Evolutionary conservation across 2,329 filamentous ascomycete species (phyloP).

Genomic region (Sporothrix protearum): DNA sequence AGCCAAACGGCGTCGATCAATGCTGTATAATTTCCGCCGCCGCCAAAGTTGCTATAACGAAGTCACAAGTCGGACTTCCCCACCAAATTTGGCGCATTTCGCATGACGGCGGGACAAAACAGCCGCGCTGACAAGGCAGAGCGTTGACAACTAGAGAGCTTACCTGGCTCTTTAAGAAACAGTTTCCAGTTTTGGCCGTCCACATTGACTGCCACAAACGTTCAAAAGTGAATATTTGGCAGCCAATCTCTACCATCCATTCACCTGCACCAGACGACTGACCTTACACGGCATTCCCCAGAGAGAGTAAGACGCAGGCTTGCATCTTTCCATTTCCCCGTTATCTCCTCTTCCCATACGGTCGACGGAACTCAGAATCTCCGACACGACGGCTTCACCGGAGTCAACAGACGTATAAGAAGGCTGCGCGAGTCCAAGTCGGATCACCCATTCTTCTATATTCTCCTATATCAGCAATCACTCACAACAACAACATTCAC

Average conservation of each 20-base stretch:
- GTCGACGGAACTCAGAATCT: not conserved
- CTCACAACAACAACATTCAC: not conserved
- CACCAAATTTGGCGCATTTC: not conserved
- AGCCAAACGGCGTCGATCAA: not conserved
- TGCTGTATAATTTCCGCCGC: not conserved
- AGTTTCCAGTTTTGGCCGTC: not conserved
- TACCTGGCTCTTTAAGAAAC: not conserved
- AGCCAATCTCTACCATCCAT: not conserved
- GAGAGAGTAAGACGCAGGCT: not conserved
- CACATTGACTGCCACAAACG: too few relatives aligned
- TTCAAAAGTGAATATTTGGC: not conserved
- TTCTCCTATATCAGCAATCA: not conserved
- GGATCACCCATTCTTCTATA: not conserved
- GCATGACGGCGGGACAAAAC: not conserved
- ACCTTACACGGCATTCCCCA: not conserved
- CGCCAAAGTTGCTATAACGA: not conserved
- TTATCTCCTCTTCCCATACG: not conserved
- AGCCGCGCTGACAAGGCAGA: constrained; percentile 1
- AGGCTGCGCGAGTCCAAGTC: not conserved
- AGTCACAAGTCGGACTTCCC: constrained; percentile 9
- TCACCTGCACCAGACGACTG: not conserved
- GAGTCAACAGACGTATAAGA: not conserved
- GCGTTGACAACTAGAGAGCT: not conserved
- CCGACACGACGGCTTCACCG: not conserved
- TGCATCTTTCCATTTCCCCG: too few relatives aligned